Evolutionary conservation across 352 stramenopile genomes (phyloP).

Genomic region (Phytopythium oedochilum): DNA sequence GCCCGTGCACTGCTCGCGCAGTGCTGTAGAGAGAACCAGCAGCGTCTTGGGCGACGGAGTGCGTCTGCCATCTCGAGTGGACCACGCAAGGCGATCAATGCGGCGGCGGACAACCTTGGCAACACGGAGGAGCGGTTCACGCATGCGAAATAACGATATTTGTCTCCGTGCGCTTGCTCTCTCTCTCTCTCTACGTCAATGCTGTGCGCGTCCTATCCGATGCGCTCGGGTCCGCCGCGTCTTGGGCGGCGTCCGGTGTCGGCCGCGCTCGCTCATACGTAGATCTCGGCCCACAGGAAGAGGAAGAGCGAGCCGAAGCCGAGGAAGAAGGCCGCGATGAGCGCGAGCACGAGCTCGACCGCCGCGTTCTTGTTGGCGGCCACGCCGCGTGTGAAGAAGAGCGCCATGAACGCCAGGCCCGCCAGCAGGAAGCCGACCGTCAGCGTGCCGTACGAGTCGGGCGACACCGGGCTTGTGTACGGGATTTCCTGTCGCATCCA

Average conservation of each 20-base stretch:
- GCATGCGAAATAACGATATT: slow-evolving; percentile 9
- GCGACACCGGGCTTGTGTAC: slow-evolving; percentile 75
- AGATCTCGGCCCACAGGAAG: slow-evolving; percentile 87
- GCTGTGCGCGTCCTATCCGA: not conserved
- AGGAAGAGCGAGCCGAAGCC: slow-evolving; percentile 83
- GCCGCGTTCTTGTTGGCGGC: slow-evolving; percentile 74
- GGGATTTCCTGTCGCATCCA: slow-evolving; percentile 84
- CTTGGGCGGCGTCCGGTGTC: too few species aligned
- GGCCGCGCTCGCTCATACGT: slow-evolving; percentile 77
- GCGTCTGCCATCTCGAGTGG: too few species aligned
- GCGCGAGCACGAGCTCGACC: slow-evolving; percentile 58
- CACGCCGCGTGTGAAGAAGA: slow-evolving; percentile 80
- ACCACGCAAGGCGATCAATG: too few species aligned
- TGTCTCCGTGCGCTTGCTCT: not conserved
- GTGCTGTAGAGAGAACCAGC: too few species aligned
- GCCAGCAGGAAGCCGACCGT: slow-evolving; percentile 49
- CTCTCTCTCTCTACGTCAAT: not conserved
- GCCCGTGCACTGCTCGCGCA: too few species aligned
- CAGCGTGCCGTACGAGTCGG: slow-evolving; percentile 64
- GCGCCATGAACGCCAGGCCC: slow-evolving; percentile 74
- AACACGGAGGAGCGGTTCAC: not conserved
- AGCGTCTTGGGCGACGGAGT: too few species aligned
- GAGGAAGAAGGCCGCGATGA: slow-evolving; percentile 67
- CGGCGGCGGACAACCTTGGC: too few species aligned
- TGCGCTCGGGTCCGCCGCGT: too few species aligned